Evolutionary conservation across 148 eudicot species (phyloP), one percentile per base, ranked within the genome.

Genomic region (Mesembryanthemum crystallinum): DNA sequence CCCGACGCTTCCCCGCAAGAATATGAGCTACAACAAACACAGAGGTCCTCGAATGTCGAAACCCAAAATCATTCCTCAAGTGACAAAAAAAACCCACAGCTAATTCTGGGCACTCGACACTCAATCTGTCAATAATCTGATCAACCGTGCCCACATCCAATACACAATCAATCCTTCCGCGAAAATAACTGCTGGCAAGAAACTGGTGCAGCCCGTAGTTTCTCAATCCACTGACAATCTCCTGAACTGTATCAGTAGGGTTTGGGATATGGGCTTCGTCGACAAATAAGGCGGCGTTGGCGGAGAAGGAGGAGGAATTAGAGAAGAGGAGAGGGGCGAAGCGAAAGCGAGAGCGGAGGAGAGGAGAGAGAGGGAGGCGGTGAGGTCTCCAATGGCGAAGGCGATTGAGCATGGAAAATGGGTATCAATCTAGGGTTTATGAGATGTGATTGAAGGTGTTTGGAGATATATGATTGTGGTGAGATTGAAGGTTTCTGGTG

Each of bases 1-100:
- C 28, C 29, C 81, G 71, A 63, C 78, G 71, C 72, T 74, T 77
- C 33, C 71, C 75, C 0, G 94, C 98, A 76, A 93, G 77, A 69
- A 80, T 67, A 74, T 89, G 96, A 55, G 96, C 93, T 42, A 89
- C 67, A 42, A 77, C 60, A 60, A 93, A 83, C 71, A 76, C 65
- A 43, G 85, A 82, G 37, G 17, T 64, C 37, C 55, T 74, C 7
- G 92, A 87, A 78, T 82, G 90, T 67, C 68, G 84, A 81, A 86
- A 80, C 47, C 89, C 89, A 52, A 70, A 81, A 72, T 83, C 88
- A 74, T 75, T 77, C 72, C 64, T 85, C 85, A 92, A 67, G 64
- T 74, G 33, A 29, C 60, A 49, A 64, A 89, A 91, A 25, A 91
- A 83, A 4, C 58, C 76, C 18, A 87, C 39, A 25, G 87, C 88